Evolutionary conservation across 2,329 filamentous ascomycete species (phyloP).

Genomic region (Tolypocladium sp.): DNA sequence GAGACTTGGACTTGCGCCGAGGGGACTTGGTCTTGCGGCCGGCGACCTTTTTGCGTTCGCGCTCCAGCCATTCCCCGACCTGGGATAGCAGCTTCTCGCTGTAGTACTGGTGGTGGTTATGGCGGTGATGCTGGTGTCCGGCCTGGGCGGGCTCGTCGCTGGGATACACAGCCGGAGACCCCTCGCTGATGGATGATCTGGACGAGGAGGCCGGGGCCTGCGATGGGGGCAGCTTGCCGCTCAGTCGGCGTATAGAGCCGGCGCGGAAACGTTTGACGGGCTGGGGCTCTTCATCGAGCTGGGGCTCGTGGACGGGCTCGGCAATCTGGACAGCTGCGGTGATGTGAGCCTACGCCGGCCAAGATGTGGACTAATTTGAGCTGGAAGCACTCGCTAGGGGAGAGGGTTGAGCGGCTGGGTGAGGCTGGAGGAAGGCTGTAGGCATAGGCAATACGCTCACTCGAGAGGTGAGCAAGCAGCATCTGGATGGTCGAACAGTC

Average conservation of each 20-base stretch:
- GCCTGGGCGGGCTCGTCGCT: constrained; percentile 17
- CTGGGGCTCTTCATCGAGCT: constrained; percentile 21
- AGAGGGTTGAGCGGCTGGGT: too few species aligned
- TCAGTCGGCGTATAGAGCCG: constrained; percentile 21
- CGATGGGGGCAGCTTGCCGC: constrained; percentile 18
- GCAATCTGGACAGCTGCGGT: constrained; percentile 46
- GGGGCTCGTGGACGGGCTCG: constrained; percentile 32
- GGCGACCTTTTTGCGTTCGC: constrained; percentile 57
- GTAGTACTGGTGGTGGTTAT: constrained; percentile 27
- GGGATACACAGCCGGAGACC: constrained; percentile 15
- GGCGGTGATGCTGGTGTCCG: constrained; percentile 15
- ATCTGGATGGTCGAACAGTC: background rate
- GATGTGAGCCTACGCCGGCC: constrained; percentile 12
- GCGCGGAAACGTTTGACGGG: constrained; percentile 21
- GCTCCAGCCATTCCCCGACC: constrained; percentile 74
- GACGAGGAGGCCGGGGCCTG: constrained; percentile 28
- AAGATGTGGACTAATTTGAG: background rate
- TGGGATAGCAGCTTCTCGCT: constrained; percentile 59
- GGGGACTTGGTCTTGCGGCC: constrained; percentile 8
- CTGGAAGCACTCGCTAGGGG: too few species aligned
- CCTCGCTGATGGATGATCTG: constrained; percentile 32
- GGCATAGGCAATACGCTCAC: background rate
- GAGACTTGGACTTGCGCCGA: constrained; percentile 23
- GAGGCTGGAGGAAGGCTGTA: too few species aligned
- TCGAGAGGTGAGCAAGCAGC: background rate